Base-by-base conservation (phyloP, 441 rosid genomes). In the Brassica hybrid region DNA sequence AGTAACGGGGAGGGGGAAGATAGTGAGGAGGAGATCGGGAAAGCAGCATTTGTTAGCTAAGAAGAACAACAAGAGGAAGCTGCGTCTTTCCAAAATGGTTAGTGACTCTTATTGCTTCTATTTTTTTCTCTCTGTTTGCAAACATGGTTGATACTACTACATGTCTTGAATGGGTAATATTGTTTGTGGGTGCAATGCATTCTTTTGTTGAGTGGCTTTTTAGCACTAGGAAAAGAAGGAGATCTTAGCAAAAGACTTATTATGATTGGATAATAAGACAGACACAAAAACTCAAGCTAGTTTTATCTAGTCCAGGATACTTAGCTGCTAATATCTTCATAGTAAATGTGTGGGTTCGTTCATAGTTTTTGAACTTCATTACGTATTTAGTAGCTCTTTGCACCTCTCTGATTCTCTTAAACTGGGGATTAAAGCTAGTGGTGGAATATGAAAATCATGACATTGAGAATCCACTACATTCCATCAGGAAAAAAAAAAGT, bases 41-140 rank as follows among this genome's bases (percentile, higher is more conserved):
- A 95, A 95, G 90, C 99, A 95, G 78, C 99, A 95, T 71, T 83
- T 95, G 84, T 84, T 93, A 56, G 93, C 87, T 62, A 95, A 95
- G 89, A 95, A 95, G 86, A 93, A 90, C 75, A 91, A 88, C 71
- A 93, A 93, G 86, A 87, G 99, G 84, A 95, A 91, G 82, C 68
- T 86, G 58, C 91, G 98, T 17, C 89, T 93, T 23, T 95, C 99
- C 9, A 95, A 95, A 87, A 86, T 93, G 90, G 99, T 95, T 71
- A 0, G 86, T 34, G 41, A 30, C 34, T 30, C 12, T 41, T 36
- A 36, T 2, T 41, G 45, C 3, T 41, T 9, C 38, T 32, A 3
- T 7, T 59, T 4, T 65, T 67, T 38, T 36, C 18, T 7, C 2
- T 56, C 4, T 2, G 17, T 16, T 7, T 13, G 13, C 14, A 11